Conservation (phyloP, 2,329 filamentous ascomycete genomes). For the Leptodontidium sp. region DNA sequence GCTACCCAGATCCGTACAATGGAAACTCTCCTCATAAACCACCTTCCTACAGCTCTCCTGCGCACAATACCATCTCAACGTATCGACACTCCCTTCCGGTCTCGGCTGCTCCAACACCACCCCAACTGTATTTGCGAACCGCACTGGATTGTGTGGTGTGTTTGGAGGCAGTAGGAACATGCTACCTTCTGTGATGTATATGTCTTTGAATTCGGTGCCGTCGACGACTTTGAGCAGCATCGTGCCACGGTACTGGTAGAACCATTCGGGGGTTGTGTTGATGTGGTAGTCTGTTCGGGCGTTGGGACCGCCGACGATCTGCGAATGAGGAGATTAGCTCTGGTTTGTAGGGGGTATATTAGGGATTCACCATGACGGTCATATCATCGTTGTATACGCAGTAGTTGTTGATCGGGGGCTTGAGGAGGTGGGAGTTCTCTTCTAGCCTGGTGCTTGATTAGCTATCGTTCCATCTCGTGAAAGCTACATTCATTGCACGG, state of each 20-base stretch:
- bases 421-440: constrained; percentile 81
- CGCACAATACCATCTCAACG: constrained; percentile 89
- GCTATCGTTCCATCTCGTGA: not conserved
- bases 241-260: constrained; percentile 93
- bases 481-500: not conserved
- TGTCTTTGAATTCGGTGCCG: constrained; percentile 72
- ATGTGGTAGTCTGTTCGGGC: constrained; percentile 98
- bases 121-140: constrained; percentile 93
- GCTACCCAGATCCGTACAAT: constrained; percentile 88
- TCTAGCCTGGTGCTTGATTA: constrained; percentile 71
- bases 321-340: constrained; percentile 21
- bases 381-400: constrained; percentile 90
- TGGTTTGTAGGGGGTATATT: not conserved
- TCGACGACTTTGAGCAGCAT: constrained; percentile 96
- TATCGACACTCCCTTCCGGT: constrained; percentile 74
- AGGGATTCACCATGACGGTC: constrained; percentile 74
- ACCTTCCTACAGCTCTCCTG: constrained; percentile 64
- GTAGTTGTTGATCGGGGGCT: constrained; percentile 97
- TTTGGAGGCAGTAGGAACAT: constrained; percentile 94
- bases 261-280: constrained; percentile 96
- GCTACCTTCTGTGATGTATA: constrained; percentile 90
- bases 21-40: constrained; percentile 87
- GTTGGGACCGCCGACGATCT: constrained; percentile 96
- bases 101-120: constrained; percentile 89
- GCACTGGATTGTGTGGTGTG: constrained; percentile 94